Percentiles rank a stretch among this genome's conserved stretches.
These are phyloP conservation scores for Lumnitzera racemosa DNA, from an alignment of 345 rosid genomes.

Conservation along the genomic window DNA sequence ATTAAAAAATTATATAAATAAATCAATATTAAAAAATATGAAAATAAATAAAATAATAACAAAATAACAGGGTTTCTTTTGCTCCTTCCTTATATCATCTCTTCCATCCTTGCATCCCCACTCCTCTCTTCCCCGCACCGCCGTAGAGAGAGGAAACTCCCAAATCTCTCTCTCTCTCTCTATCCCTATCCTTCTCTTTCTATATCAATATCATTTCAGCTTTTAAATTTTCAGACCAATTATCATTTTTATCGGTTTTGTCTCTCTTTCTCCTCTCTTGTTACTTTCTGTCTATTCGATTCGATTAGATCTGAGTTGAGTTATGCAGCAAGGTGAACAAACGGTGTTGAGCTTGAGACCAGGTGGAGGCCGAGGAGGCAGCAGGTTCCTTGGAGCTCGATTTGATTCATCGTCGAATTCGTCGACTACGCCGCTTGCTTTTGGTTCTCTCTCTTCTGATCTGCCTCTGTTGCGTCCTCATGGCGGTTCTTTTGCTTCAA, in stretches of 20 bases:
- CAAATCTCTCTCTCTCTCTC: constrained; percentile 4
- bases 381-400: constrained; percentile 58
- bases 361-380: constrained; percentile 99
- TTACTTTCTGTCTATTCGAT: constrained; percentile 13
- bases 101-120: constrained; percentile 11
- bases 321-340: constrained; percentile 95
- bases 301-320: constrained; percentile 38
- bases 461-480: constrained; percentile 66
- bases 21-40: no score
- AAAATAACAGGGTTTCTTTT: constrained; percentile 7
- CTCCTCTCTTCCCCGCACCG: constrained; percentile 29
- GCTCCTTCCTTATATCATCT: constrained; percentile 1
- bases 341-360: constrained; percentile 98
- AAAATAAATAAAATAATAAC: background rate
- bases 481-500: constrained; percentile 44
- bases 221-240: constrained; percentile 21
- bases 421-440: constrained; percentile 31
- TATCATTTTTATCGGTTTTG: background rate
- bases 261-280: constrained; percentile 1
- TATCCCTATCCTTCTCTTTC: background rate
- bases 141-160: constrained; percentile 41
- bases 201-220: no score
- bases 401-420: constrained; percentile 36
- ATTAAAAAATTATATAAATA: no score
- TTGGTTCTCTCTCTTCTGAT: constrained; percentile 57